Base-by-base conservation (phyloP, 2,329 filamentous ascomycete genomes). In the Fusarium sarcochroum region DNA sequence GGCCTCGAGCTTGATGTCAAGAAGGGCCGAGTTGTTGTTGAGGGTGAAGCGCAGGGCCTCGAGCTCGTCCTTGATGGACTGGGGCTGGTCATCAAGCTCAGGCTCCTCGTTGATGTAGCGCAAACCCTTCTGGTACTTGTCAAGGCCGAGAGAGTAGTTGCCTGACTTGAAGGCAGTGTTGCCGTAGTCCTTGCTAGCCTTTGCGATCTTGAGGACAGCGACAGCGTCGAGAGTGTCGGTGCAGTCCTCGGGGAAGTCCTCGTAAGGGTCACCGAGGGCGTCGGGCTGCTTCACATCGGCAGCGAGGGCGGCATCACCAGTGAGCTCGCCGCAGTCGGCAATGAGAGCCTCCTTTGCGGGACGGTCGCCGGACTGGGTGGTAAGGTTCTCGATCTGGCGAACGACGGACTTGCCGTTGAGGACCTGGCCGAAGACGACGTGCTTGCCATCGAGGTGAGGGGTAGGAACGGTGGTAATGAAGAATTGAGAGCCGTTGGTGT, bases 391-490 rank as follows among this genome's bases (percentile, higher is more conserved):
- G 75, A 98, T 90, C 79, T 94, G 90, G 69, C 96, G 91, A 34
- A 98, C 88, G 37, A 98, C 84, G 66, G 93, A 94, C 86, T 98
- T 98, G 76, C 96, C 96, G 64, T 90, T 92, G 76, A 98, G 87
- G 57, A 98, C 95, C 78, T 98, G 91, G 68, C 96, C 96, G 74
- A 98, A 99, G 23, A 99, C 94, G 46, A 98, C 96, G 82, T 99
- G 95, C 86, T 99, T 99, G 78, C 89, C 89, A 79, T 99, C 94
- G 38, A 98, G 88, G 80, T 98, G 96, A 47, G 94, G 94, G 15
- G 96, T 98, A n/a, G 90, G 86, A 30, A 97, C 93, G 17, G 96
- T 98, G 48, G 96, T 99, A 75, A 98, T 85, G 87, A 99, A 99
- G 88, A 99, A 99, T 77, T 99, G 96, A 50, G 93, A 97, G 76